Evolutionary conservation across 1,139 yeast genomes (phyloP).

Genomic region (Hanseniaspora sp.): DNA sequence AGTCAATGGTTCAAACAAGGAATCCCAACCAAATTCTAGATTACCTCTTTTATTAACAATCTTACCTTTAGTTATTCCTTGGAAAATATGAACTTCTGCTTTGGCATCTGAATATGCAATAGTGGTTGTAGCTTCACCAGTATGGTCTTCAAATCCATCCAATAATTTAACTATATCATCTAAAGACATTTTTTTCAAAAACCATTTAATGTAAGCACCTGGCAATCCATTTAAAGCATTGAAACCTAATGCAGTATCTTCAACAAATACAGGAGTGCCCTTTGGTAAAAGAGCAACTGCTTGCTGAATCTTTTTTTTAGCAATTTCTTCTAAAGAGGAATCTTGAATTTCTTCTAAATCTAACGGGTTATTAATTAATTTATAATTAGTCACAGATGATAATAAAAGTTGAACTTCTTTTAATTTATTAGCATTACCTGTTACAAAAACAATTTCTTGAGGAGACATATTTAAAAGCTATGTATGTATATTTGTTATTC

Average conservation of each 20-base stretch:
- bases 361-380: slow-evolving; percentile 48
- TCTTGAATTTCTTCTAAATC: slow-evolving; percentile 92
- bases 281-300: slow-evolving; percentile 49
- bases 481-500: too few relatives aligned
- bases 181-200: slow-evolving; percentile 59
- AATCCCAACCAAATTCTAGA: slow-evolving; percentile 87
- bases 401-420: slow-evolving; percentile 73
- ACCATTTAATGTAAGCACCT: slow-evolving; percentile 91
- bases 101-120: slow-evolving; percentile 86
- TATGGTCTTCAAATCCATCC: slow-evolving; percentile 66
- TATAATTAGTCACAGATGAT: slow-evolving; percentile 29
- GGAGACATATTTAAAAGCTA: not conserved
- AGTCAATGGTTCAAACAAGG: slow-evolving; percentile 62
- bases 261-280: slow-evolving; percentile 76
- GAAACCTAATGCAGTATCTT: slow-evolving; percentile 86
- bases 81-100: slow-evolving; percentile 64
- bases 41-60: slow-evolving; percentile 71
- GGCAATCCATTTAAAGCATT: slow-evolving; percentile 75
- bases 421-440: slow-evolving; percentile 82
- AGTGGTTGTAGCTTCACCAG: slow-evolving; percentile 83
- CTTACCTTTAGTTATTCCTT: slow-evolving; percentile 70
- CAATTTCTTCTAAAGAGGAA: slow-evolving; percentile 59
- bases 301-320: slow-evolving; percentile 62
- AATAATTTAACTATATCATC: slow-evolving; percentile 68
- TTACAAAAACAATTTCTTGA: slow-evolving; percentile 40